phyloP scores from a whole-genome alignment of 2,329 filamentous ascomycete genomes.

The Ophiostoma fasciatum region DNA sequence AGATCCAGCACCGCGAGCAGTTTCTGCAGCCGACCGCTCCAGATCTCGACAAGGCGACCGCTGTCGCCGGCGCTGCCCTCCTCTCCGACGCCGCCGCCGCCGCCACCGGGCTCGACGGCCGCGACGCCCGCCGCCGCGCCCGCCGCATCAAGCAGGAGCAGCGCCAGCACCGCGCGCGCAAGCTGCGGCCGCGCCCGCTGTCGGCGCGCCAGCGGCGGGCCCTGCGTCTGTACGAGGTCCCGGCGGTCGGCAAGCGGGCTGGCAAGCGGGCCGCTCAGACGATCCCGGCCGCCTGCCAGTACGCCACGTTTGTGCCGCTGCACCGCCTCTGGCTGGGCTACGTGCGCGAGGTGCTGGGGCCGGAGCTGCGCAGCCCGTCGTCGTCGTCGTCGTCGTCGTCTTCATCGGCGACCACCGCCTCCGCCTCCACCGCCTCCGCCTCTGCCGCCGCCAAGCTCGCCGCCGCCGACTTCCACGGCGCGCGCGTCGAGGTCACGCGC shows the following conservation, averaged over 20 bases:
- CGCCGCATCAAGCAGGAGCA: slow-evolving; percentile 31
- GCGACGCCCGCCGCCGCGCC: slow-evolving; percentile 37
- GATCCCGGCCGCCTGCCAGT: slow-evolving; percentile 39
- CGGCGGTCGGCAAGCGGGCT: slow-evolving; percentile 16
- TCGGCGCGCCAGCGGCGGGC: slow-evolving; percentile 65
- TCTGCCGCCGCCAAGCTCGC: slow-evolving; percentile 55
- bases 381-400: no score
- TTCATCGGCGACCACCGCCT: no score
- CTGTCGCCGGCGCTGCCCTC: no score
- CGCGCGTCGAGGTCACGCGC: slow-evolving; percentile 65
- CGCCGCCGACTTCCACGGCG: slow-evolving; percentile 84
- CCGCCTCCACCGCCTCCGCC: no score
- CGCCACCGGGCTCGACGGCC: slow-evolving; percentile 46
- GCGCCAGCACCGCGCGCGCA: slow-evolving; percentile 19
- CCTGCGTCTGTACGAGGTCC: slow-evolving; percentile 60
- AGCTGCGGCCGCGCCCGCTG: slow-evolving; percentile 47
- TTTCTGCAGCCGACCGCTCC: slow-evolving; percentile 54
- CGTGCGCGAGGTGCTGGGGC: slow-evolving; percentile 63
- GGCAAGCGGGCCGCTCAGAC: background rate
- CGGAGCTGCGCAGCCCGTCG: slow-evolving; percentile 35
- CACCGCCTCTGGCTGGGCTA: slow-evolving; percentile 73
- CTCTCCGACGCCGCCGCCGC: slow-evolving; percentile 21
- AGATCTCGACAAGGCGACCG: no score
- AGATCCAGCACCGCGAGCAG: slow-evolving; percentile 69
- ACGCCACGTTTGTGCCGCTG: slow-evolving; percentile 62